These are phyloP conservation scores for Lachnellula willkommii DNA, from an alignment of 2,329 filamentous ascomycete species.

Conservation along the genomic window DNA sequence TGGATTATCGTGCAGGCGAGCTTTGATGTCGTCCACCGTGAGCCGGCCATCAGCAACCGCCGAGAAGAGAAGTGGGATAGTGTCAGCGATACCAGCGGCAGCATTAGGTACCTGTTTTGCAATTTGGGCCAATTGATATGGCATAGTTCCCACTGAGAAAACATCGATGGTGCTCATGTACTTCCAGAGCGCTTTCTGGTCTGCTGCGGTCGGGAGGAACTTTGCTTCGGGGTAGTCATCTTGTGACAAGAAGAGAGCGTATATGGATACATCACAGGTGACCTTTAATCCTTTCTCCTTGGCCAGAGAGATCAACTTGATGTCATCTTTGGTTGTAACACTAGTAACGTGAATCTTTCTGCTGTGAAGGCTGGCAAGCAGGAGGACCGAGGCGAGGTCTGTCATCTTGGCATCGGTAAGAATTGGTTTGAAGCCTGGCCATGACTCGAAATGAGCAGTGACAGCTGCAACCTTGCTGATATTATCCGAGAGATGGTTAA, in stretches of 20 bases:
- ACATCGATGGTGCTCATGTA: constrained; percentile 69
- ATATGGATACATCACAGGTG: constrained; percentile 77
- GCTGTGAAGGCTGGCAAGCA: constrained; percentile 72
- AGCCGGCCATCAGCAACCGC: constrained; percentile 69
- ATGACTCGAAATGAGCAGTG: constrained; percentile 71
- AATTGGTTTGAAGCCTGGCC: constrained; percentile 74
- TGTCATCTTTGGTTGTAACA: constrained; percentile 76
- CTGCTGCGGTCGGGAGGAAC: constrained; percentile 59
- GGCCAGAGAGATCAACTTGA: constrained; percentile 68
- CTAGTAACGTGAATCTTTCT: constrained; percentile 75
- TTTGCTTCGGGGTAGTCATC: constrained; percentile 63
- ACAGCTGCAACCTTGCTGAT: constrained; percentile 79
- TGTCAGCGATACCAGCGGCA: constrained; percentile 64
- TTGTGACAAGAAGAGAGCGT: constrained; percentile 69
- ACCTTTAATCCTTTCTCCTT: constrained; percentile 79
- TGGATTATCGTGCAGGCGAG: constrained; percentile 69
- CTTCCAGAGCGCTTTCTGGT: constrained; percentile 71
- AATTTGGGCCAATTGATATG: constrained; percentile 65
- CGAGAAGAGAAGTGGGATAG: constrained; percentile 68
- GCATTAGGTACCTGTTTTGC: constrained; percentile 50
- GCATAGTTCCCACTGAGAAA: constrained; percentile 73
- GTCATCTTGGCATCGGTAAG: constrained; percentile 76
- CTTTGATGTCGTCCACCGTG: constrained; percentile 67
- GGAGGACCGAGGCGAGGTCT: constrained; percentile 72
- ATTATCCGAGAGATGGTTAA: constrained; percentile 72